A percentile compares a stretch with the other conserved stretches of the same genome.
Conservation (phyloP, 441 rosid species). For the Gossypium lobatum region DNA sequence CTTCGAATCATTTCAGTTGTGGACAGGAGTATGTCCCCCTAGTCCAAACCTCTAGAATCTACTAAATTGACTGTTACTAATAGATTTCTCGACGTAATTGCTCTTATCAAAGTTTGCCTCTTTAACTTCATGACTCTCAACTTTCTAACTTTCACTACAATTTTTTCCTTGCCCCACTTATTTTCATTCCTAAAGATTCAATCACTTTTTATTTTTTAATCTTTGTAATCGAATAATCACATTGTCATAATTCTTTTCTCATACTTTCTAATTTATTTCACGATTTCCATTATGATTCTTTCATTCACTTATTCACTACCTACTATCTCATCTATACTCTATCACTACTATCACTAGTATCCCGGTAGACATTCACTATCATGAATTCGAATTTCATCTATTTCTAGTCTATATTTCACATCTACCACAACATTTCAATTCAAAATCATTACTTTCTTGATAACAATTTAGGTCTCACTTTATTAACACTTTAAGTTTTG, state of each 20-base stretch:
- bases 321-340: neutral
- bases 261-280: neutral
- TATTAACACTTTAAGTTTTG: neutral
- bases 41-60: neutral
- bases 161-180: neutral
- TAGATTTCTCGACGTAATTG: neutral
- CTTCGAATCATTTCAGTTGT: too few species aligned
- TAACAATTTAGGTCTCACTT: neutral
- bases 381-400: neutral
- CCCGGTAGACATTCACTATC: neutral
- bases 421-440: neutral
- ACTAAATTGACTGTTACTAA: neutral
- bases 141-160: neutral
- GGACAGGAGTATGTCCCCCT: neutral
- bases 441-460: neutral
- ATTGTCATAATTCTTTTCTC: neutral
- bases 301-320: neutral
- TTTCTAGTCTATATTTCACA: neutral
- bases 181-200: neutral
- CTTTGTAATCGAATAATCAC: neutral
- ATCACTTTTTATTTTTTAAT: neutral
- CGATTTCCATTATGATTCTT: too few species aligned
- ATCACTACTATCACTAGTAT: too few species aligned
- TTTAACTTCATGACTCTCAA: neutral
- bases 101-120: neutral